These are phyloP conservation scores for Colletotrichum sp. DNA, from an alignment of 2,329 filamentous ascomycete genomes.

Conservation along the genomic window DNA sequence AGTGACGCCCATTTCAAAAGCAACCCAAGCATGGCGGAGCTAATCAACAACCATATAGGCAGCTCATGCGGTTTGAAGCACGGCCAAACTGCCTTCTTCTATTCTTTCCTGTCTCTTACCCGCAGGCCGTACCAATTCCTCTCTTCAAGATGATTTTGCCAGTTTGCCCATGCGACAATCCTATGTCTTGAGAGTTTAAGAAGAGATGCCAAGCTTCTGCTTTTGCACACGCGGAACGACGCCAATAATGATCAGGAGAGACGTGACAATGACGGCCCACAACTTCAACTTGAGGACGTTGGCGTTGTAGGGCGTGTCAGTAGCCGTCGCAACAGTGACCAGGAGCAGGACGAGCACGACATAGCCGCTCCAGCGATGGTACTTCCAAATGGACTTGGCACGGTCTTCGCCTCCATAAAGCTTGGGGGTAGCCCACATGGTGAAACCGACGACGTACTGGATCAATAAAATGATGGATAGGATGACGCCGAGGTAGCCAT, in stretches of 20 bases:
- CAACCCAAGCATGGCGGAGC: neutral
- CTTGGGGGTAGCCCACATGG: constrained; percentile 77
- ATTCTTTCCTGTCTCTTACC: neutral
- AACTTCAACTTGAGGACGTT: constrained; percentile 73
- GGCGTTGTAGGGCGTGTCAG: constrained; percentile 76
- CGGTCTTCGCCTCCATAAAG: constrained; percentile 80
- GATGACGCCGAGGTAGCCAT: constrained; percentile 82
- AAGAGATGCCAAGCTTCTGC: constrained; percentile 71
- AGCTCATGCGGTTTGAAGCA: neutral
- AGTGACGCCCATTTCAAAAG: neutral
- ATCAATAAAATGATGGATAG: constrained; percentile 73
- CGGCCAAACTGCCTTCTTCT: neutral
- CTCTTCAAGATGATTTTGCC: neutral
- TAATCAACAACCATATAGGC: neutral
- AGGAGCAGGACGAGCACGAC: constrained; percentile 72
- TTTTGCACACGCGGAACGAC: constrained; percentile 80
- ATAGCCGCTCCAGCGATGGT: constrained; percentile 83
- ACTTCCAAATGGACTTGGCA: constrained; percentile 88
- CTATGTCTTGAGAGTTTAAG: neutral
- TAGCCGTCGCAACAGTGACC: constrained; percentile 76
- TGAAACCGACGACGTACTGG: constrained; percentile 81
- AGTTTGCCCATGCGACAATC: neutral
- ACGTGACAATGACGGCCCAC: constrained; percentile 75
- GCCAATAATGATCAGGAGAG: constrained; percentile 71
- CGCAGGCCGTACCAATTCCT: neutral